A percentile compares a stretch with the other conserved stretches of the same genome.
Evolutionary conservation across 192 early-diverging fungal genomes (phyloP).

Genomic region (Backusella morwellensis): DNA sequence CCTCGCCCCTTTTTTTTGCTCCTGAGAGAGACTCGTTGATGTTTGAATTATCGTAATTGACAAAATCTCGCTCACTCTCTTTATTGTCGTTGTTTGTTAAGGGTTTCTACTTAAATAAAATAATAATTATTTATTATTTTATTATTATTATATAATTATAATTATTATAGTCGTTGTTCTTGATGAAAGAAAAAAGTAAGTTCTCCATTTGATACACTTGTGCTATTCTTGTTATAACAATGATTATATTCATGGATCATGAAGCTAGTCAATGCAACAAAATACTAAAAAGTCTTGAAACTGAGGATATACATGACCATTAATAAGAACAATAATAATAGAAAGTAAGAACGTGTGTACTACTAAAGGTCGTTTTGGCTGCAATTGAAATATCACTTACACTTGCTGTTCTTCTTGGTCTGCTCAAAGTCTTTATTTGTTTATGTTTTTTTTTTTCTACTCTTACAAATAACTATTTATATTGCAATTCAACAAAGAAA

Average conservation of each 20-base stretch:
- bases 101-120: background rate
- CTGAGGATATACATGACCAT: background rate
- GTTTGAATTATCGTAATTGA: slow-evolving; percentile 3
- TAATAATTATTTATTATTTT: background rate
- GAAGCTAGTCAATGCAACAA: background rate
- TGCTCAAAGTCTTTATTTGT: background rate
- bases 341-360: background rate
- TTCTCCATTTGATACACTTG: too few relatives aligned
- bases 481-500: background rate
- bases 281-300: background rate
- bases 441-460: background rate
- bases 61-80: background rate
- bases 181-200: background rate
- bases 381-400: background rate
- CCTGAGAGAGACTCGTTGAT: slow-evolving; percentile 1
- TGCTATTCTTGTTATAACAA: background rate
- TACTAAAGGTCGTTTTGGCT: background rate
- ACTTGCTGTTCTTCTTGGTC: background rate
- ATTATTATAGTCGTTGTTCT: background rate
- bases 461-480: background rate
- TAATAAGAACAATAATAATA: background rate
- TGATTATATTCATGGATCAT: background rate
- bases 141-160: background rate
- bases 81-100: background rate
- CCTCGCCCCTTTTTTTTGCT: background rate